phyloP scores from a whole-genome alignment of 2,329 filamentous ascomycete species.

The Fusarium avenaceum region DNA sequence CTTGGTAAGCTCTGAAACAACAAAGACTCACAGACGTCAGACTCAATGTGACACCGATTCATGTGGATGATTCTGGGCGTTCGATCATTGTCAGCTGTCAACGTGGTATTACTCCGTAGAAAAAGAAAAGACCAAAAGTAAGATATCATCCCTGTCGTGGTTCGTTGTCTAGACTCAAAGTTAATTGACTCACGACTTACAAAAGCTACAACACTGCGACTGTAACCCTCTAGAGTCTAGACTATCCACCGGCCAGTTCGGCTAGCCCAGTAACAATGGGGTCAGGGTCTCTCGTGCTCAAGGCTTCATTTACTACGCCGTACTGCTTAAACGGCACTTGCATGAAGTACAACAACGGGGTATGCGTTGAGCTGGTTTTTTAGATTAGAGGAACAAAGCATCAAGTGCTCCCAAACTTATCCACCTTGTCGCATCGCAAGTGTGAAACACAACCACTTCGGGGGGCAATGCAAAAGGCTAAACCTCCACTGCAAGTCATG shows the following conservation, averaged over 20 bases:
- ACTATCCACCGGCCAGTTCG: not conserved
- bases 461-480: slow-evolving; percentile 20
- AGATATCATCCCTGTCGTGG: slow-evolving; percentile 20
- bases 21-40: slow-evolving; percentile 17
- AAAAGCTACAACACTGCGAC: no score
- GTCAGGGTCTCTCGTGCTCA: slow-evolving; percentile 9
- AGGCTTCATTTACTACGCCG: slow-evolving; percentile 29
- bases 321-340: slow-evolving; percentile 29
- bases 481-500: slow-evolving; percentile 20
- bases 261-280: not conserved
- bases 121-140: slow-evolving; percentile 4
- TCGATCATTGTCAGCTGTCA: slow-evolving; percentile 32
- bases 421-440: slow-evolving; percentile 30
- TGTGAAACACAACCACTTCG: slow-evolving; percentile 30
- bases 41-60: slow-evolving; percentile 45
- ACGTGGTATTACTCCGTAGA: not conserved
- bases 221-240: slow-evolving; percentile 4
- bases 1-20: slow-evolving; percentile 13
- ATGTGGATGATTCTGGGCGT: slow-evolving; percentile 45
- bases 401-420: slow-evolving; percentile 34
- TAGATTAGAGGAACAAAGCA: slow-evolving; percentile 43
- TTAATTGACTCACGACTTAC: slow-evolving; percentile 1
- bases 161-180: slow-evolving; percentile 1
- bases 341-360: slow-evolving; percentile 10
- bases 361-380: slow-evolving; percentile 27